phyloP scores from a whole-genome alignment of 1,139 yeast genomes.

The Suhomyces atakaporum region DNA sequence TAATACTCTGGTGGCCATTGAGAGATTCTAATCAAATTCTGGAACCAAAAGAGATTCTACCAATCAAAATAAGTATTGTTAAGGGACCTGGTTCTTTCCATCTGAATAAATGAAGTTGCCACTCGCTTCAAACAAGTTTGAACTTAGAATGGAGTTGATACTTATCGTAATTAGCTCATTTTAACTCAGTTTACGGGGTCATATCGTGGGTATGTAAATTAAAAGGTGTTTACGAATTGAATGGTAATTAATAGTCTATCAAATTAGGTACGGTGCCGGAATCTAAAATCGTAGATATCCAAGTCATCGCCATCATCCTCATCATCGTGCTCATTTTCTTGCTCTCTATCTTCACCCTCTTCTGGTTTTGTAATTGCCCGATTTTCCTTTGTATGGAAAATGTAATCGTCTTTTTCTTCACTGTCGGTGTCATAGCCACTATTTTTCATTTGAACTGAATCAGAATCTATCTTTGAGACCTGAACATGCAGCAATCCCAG shows the following conservation, averaged over 20 bases:
- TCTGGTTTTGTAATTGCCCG: too few species aligned
- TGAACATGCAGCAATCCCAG: not conserved
- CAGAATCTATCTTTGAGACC: not conserved
- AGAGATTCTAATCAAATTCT: too few species aligned
- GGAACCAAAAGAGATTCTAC: too few species aligned
- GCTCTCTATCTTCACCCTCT: not conserved
- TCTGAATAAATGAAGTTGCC: too few species aligned
- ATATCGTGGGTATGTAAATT: not conserved
- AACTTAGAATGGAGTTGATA: too few species aligned
- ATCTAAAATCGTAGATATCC: conserved; percentile 10
- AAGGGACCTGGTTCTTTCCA: too few species aligned
- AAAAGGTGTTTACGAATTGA: not conserved
- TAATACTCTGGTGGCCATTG: too few species aligned
- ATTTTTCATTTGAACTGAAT: not conserved
- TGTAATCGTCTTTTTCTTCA: not conserved
- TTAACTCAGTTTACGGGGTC: too few species aligned
- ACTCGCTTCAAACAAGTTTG: too few species aligned
- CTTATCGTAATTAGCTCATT: too few species aligned
- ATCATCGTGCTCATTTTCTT: conserved; percentile 7
- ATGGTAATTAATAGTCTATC: not conserved
- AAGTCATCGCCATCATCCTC: conserved; percentile 7
- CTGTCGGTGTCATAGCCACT: conserved; percentile 5
- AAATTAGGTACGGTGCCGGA: conserved; percentile 1
- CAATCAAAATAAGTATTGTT: too few species aligned
- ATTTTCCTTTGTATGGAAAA: not conserved